Evolutionary conservation across 768 basidiomycete species (phyloP), one percentile per base, ranked within the genome.

Genomic region (Boletus tylopilopsis): DNA sequence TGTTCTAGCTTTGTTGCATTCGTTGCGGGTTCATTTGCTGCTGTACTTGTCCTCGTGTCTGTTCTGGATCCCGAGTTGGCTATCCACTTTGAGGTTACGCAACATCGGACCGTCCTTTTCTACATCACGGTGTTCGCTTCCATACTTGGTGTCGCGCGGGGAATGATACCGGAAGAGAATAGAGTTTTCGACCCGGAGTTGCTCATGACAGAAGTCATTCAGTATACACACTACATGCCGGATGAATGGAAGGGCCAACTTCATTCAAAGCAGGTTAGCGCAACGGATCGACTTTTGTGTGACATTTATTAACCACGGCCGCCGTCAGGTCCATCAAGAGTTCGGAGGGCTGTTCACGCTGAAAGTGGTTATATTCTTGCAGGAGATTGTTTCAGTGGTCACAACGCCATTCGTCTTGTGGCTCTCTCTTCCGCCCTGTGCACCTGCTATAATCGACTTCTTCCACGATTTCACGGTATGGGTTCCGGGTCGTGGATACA

Each of bases 401-500:
- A 73, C 95, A 35, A 99, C 95, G 2, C 96, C 96, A 0, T 90
- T 96, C 61, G 83, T 99, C 33, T 76, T 99, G 9, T 93, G 91
- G 85, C 87, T 87, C 69, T 91, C 95, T 5, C 77, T 99, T 3
- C 95, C 96, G 0, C 73, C 73, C 2, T 96, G 93, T 64, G 90
- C 95, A 2, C 87, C 90, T 9, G 86, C 85, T 0, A 88, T 98
- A 57, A 80, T 99, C 53, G 96, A 99, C 64, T 98, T 99, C 65
- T 98, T 99, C 80, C 83, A 95, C 27, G 95, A 98, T 68, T 99
- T 97, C 64, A 88, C 93, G 0, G 87, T 99, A 1, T 95, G 98
- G 67, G 87, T 99, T 19, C 94, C 97, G 51, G 92, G 94, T 0
- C 78, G 96, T 2, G 96, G 96, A 5, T 95, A 96, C 61, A 90